These are phyloP conservation scores for Cupressus sempervirens DNA, from an alignment of 75 land plant genomes.

Conservation along the genomic window DNA sequence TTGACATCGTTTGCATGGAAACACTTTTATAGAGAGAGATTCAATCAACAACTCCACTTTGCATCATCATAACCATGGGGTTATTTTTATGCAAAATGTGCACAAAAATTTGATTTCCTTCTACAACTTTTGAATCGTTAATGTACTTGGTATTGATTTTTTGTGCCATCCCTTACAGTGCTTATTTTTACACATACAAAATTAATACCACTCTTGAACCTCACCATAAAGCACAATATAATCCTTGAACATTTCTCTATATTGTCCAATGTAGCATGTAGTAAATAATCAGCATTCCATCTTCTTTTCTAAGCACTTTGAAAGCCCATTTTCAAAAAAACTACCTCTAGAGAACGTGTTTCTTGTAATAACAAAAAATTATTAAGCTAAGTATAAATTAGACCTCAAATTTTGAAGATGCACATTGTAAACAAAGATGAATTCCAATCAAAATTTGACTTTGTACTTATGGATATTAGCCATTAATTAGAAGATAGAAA, in stretches of 20 bases:
- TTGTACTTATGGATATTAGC: not conserved
- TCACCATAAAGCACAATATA: not conserved
- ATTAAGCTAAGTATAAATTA: not conserved
- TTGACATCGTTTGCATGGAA: too few species aligned
- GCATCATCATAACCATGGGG: not conserved
- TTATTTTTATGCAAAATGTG: not conserved
- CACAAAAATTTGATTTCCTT: constrained; percentile 3
- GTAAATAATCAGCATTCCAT: constrained; percentile 3
- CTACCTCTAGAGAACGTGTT: constrained; percentile 3
- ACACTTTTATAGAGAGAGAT: too few species aligned
- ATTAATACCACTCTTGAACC: constrained; percentile 5
- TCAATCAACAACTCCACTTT: constrained; percentile 4
- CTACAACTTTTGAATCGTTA: constrained; percentile 7
- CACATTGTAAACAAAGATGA: not conserved
- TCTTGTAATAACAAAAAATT: not conserved
- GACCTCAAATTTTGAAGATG: not conserved
- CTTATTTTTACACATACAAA: not conserved
- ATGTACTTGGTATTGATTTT: not conserved
- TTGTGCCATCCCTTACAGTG: not conserved
- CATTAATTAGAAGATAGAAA: not conserved
- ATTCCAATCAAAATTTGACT: not conserved
- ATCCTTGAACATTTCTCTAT: not conserved
- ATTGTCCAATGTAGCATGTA: not conserved
- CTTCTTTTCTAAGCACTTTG: not conserved
- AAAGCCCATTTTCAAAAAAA: constrained; percentile 4